Conservation (phyloP, 768 basidiomycete species). For the Dendrothele bispora region DNA sequence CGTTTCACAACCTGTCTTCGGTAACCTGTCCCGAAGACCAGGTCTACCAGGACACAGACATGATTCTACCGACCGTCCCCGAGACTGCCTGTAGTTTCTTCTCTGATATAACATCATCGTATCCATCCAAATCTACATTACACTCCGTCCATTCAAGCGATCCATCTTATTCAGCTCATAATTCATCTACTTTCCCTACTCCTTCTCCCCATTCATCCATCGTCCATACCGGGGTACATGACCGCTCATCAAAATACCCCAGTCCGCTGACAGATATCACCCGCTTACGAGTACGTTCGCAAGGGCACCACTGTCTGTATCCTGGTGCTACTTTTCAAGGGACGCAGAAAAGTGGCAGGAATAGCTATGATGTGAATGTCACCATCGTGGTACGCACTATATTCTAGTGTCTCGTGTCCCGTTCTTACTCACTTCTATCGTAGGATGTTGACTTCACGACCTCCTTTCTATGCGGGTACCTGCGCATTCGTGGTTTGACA, state of each 20-base stretch:
- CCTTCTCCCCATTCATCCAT: constrained; percentile 13
- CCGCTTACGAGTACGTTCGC: constrained; percentile 68
- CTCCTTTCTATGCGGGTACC: constrained; percentile 87
- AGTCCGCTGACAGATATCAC: constrained; percentile 76
- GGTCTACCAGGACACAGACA: constrained; percentile 18
- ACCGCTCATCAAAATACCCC: constrained; percentile 21
- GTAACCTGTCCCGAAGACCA: constrained; percentile 26
- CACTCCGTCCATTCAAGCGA: background rate
- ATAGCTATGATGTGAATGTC: constrained; percentile 92
- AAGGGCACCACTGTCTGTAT: constrained; percentile 77
- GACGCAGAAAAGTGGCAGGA: constrained; percentile 91
- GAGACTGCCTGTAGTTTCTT: too few relatives aligned
- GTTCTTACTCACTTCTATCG: constrained; percentile 4
- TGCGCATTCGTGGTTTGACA: constrained; percentile 89
- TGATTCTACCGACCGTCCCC: constrained; percentile 21
- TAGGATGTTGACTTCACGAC: constrained; percentile 89
- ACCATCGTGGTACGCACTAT: constrained; percentile 76
- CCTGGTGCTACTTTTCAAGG: constrained; percentile 89
- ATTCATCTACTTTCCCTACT: constrained; percentile 10
- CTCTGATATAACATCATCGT: too few relatives aligned
- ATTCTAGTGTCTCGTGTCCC: constrained; percentile 7
- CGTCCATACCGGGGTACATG: constrained; percentile 17
- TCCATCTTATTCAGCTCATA: constrained; percentile 12
- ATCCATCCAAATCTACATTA: background rate
- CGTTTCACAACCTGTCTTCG: too few relatives aligned